A percentile compares a stretch with the other conserved stretches of the same genome.
These are phyloP conservation scores for Neoarthrinium moseri DNA, from an alignment of 2,329 filamentous ascomycete species.

Conservation along the genomic window DNA sequence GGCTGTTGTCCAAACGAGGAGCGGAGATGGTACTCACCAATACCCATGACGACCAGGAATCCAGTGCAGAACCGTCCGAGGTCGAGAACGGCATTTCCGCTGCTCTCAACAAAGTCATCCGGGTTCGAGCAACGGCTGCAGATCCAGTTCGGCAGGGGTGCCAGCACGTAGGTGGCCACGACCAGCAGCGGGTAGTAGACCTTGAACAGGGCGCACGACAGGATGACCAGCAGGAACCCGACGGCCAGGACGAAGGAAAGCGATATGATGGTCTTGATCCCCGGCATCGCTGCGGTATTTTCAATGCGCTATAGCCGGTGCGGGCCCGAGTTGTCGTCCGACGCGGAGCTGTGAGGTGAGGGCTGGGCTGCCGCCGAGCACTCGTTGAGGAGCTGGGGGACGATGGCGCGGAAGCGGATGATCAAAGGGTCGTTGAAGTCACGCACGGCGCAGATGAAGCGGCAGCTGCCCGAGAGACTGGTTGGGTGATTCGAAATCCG, in stretches of 20 bases:
- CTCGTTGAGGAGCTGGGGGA: too few species aligned
- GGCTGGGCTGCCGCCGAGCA: too few species aligned
- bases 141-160: slow-evolving; percentile 95
- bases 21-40: slow-evolving; percentile 57
- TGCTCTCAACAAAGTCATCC: slow-evolving; percentile 91
- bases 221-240: slow-evolving; percentile 97
- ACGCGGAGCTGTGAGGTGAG: too few species aligned
- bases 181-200: slow-evolving; percentile 95
- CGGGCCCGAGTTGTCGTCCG: background rate
- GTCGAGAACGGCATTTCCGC: slow-evolving; percentile 82
- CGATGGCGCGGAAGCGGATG: too few species aligned
- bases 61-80: slow-evolving; percentile 92
- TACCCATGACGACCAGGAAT: slow-evolving; percentile 95
- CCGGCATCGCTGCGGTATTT: too few species aligned
- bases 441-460: too few species aligned
- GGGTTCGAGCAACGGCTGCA: slow-evolving; percentile 84
- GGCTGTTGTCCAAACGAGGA: background rate
- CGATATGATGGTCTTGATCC: slow-evolving; percentile 98
- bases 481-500: too few species aligned
- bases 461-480: too few species aligned
- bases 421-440: too few species aligned
- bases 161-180: slow-evolving; percentile 91
- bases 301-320: too few species aligned
- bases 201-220: slow-evolving; percentile 92
- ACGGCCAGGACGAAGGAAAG: slow-evolving; percentile 99